Conservation (phyloP, 1,284 basidiomycete genomes). For the Fomitopsis schrenkii region DNA sequence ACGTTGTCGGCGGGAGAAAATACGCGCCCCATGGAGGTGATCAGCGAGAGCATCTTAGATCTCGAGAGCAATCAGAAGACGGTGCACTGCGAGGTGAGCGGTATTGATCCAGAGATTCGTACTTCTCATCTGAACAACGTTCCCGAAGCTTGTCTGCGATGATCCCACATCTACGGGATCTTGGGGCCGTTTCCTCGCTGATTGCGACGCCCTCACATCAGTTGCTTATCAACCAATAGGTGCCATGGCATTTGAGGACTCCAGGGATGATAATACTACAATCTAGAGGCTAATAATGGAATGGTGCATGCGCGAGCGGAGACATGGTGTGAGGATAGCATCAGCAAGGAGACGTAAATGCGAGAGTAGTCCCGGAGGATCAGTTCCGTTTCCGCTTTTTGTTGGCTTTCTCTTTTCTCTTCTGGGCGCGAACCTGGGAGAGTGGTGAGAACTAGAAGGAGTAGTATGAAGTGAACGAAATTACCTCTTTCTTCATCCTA, state of each 20-base stretch:
- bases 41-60: slow-evolving; percentile 38
- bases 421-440: slow-evolving; percentile 62
- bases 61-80: slow-evolving; percentile 51
- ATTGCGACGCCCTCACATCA: slow-evolving; percentile 46
- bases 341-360: slow-evolving; percentile 1
- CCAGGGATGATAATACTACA: not conserved
- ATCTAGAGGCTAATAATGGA: slow-evolving; percentile 1
- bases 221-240: slow-evolving; percentile 17
- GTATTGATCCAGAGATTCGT: not conserved
- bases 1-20: not conserved
- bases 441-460: slow-evolving; percentile 3
- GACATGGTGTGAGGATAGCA: not conserved
- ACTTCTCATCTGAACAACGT: slow-evolving; percentile 3
- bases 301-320: not conserved
- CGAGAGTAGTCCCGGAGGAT: not conserved
- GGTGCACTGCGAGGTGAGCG: slow-evolving; percentile 50
- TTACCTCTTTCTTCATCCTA: slow-evolving; percentile 80
- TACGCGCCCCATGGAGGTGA: slow-evolving; percentile 7
- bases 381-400: slow-evolving; percentile 50
- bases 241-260: slow-evolving; percentile 1
- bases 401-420: slow-evolving; percentile 61
- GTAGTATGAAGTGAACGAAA: slow-evolving; percentile 6
- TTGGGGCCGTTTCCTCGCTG: slow-evolving; percentile 51
- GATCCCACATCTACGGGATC: slow-evolving; percentile 33
- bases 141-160: slow-evolving; percentile 42